Base-by-base conservation (phyloP, 768 basidiomycete genomes). In the Omphalotus guepiniiformis region DNA sequence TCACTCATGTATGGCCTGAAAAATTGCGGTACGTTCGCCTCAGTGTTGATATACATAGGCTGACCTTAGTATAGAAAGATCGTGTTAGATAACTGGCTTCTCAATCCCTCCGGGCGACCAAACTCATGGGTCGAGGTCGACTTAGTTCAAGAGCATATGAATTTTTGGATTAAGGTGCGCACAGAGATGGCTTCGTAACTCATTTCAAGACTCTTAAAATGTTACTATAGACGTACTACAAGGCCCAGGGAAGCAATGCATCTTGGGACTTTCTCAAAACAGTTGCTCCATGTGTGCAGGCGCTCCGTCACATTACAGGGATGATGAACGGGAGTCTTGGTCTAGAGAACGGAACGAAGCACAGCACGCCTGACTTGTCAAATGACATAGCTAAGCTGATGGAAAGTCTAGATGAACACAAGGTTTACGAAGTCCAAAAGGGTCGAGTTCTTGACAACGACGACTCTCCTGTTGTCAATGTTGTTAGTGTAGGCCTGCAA, bases 101-200 rank as follows among this genome's bases (percentile, higher is more conserved):
- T 63, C 2, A 64, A 64, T 52, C 55, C 63, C 62, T 62, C 3
- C 53, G 55, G 32, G 22, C 40, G n/a, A n/a, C n/a, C n/a, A n/a
- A n/a, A 0, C 54, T 59, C 35, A 21, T 40, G 1, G 67, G 48
- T 65, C 1, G 56, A 59, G 19, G 53, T 68, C 0, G 66, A 68
- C 28, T 53, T 67, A 0, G 40, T 69, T 19, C 66, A 69, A 34
- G 65, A 67, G 32, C 67, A 67, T 39, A 28, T 60, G 27, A 65
- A 67, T 28, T 63, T 52, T 42, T 67, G 60, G 62, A 64, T 61
- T n/a, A 67, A 66, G 58, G 67, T 64, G 18, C 22, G 42, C 38
- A 6, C 8, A 22, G 32, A 8, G 28, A 26, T 36, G n/a, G n/a
- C n/a, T n/a, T n/a, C n/a, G n/a, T n/a, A n/a, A n/a, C n/a, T n/a